Evolutionary conservation across 305 asterid genomes (phyloP), one percentile per base, ranked within the genome.

Genomic region (Fraxinus platypoda): DNA sequence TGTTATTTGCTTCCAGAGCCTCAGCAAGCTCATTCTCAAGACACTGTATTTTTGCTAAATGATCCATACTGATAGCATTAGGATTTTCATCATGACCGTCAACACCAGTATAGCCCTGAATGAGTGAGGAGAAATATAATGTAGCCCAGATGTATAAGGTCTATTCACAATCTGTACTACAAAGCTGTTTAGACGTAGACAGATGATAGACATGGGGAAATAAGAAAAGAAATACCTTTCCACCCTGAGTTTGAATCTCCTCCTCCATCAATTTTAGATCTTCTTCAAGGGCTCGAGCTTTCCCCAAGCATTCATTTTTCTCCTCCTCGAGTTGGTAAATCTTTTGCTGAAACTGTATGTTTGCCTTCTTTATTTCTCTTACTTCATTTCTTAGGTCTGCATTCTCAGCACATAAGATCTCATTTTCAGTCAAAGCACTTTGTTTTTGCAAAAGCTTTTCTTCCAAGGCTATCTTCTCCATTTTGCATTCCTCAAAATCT

Each of bases 401-500:
- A 28, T 86, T 83, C 86, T 88, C 87, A 35, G 77, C 54, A 73
- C 75, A 77, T 4, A 89, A 62, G 70, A 82, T 80, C 89, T 89
- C 92, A 84, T 91, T 89, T 70, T 34, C 86, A 54, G 71, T 84
- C 83, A 92, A 83, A 52, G 88, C 92, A 80, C 85, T 84, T 88
- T 93, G 93, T 89, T 87, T 71, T 81, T 86, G 78, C 81, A 28
- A 84, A 83, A 94, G 78, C 90, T 90, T 92, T 83, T 92, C 92
- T 88, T 91, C 93, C 8, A 91, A 71, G 12, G 52, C 85, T 80
- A 82, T 49, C 79, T 81, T 90, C 68, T 76, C 84, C 84, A 88
- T 84, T 52, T 88, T 91, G 91, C 94, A 89, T 75, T 86, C 91
- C 90, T 94, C 97, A 77, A 86, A 86, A 82, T 91, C 95, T 19